A percentile compares a stretch with the other conserved stretches of the same genome.
phyloP scores from a whole-genome alignment of 768 basidiomycete species.

The Boletus subcaerulescens region DNA sequence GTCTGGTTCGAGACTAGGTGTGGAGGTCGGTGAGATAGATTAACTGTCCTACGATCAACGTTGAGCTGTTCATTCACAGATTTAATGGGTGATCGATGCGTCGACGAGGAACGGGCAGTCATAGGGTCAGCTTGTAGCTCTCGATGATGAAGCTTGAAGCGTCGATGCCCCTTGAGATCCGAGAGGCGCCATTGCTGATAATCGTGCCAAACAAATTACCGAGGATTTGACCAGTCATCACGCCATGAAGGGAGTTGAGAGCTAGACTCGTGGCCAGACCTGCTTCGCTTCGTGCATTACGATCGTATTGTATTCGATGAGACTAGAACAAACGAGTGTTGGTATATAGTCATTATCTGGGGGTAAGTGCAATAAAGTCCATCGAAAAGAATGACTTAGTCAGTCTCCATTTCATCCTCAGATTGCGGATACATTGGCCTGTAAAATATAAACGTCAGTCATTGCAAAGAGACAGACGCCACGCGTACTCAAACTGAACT shows the following conservation, averaged over 20 bases:
- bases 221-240: neutral
- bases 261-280: neutral
- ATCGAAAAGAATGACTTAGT: neutral
- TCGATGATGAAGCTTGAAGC: too few species aligned
- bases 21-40: too few species aligned
- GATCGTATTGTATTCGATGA: neutral
- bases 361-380: neutral
- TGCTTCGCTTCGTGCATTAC: neutral
- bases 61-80: too few species aligned
- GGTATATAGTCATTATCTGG: conserved; percentile 1
- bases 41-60: too few species aligned
- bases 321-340: neutral
- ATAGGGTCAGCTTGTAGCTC: too few species aligned
- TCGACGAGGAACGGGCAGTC: too few species aligned
- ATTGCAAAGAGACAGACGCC: too few species aligned
- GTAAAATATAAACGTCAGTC: neutral
- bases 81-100: too few species aligned
- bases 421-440: conserved; percentile 1
- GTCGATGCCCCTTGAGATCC: too few species aligned
- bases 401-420: neutral
- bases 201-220: too few species aligned
- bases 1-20: too few species aligned
- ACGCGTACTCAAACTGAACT: conserved; percentile 1
- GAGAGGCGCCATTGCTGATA: too few species aligned
- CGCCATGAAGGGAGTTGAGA: neutral